A percentile compares a stretch with the other conserved stretches of the same genome.
Conservation (phyloP, 73 alveolate genomes). For the Symbiodinium pilosum region DNA sequence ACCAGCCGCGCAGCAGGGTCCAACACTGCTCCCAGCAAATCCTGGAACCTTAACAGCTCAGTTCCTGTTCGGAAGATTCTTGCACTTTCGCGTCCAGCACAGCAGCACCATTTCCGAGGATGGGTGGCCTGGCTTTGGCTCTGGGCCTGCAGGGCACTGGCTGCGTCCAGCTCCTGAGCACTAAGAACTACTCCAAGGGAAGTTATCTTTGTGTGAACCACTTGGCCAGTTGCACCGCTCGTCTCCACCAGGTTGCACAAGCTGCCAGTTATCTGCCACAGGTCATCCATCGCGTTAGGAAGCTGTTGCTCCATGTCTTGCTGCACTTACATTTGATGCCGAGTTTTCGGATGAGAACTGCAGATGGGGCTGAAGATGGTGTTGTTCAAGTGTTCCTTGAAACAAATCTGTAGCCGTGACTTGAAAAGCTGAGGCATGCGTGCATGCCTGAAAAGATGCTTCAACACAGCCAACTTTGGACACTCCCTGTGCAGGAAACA, state of each 20-base stretch:
- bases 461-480: too few relatives aligned
- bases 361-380: too few relatives aligned
- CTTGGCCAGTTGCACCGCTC: not conserved
- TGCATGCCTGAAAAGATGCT: too few relatives aligned
- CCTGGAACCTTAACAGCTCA: slow-evolving; percentile 13
- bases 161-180: not conserved
- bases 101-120: slow-evolving; percentile 25
- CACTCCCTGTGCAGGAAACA: too few relatives aligned
- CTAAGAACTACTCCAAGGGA: not conserved
- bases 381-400: too few relatives aligned
- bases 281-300: slow-evolving; percentile 1
- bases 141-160: not conserved
- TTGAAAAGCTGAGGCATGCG: too few relatives aligned
- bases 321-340: too few relatives aligned
- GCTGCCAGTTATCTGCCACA: not conserved
- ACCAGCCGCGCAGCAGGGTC: slow-evolving; percentile 40
- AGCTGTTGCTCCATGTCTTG: not conserved
- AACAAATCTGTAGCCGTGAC: too few relatives aligned
- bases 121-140: not conserved
- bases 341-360: too few relatives aligned
- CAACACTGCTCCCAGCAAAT: slow-evolving; percentile 57
- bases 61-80: not conserved
- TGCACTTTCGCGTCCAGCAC: slow-evolving; percentile 32
- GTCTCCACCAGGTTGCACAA: not conserved
- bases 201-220: not conserved